Evolutionary conservation across 805 yeast genomes (phyloP).

Genomic region (Lachancea dasiensis): DNA sequence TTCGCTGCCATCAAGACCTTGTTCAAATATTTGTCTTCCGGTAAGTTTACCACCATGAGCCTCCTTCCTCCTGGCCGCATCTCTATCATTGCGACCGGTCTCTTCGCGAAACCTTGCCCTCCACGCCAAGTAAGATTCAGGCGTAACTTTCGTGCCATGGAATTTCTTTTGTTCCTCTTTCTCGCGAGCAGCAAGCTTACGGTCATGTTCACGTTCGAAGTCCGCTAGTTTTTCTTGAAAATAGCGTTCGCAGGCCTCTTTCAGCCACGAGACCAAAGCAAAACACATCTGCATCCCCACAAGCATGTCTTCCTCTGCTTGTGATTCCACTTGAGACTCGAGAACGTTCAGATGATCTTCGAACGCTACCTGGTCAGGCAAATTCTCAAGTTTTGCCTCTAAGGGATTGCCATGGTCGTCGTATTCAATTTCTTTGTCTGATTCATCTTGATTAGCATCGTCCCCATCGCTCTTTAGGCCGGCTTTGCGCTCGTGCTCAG

Average conservation of each 20-base stretch:
- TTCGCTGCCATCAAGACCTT: slow-evolving; percentile 72
- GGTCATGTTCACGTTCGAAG: slow-evolving; percentile 54
- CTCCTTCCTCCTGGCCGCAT: slow-evolving; percentile 43
- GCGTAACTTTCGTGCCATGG: slow-evolving; percentile 83
- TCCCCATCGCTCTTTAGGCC: slow-evolving; percentile 13
- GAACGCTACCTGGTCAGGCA: slow-evolving; percentile 56
- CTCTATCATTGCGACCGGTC: slow-evolving; percentile 58
- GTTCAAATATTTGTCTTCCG: slow-evolving; percentile 85
- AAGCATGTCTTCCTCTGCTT: slow-evolving; percentile 52
- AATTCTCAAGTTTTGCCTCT: slow-evolving; percentile 40
- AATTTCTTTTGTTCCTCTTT: slow-evolving; percentile 84
- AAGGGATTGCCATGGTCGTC: slow-evolving; percentile 46
- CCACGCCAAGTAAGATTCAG: slow-evolving; percentile 71
- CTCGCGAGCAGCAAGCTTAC: slow-evolving; percentile 57
- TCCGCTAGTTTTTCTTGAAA: slow-evolving; percentile 52
- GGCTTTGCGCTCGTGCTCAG: slow-evolving; percentile 23
- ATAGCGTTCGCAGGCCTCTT: slow-evolving; percentile 71
- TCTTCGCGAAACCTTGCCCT: slow-evolving; percentile 64
- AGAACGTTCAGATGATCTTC: slow-evolving; percentile 38
- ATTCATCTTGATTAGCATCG: slow-evolving; percentile 35
- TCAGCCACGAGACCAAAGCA: slow-evolving; percentile 66
- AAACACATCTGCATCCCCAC: slow-evolving; percentile 91
- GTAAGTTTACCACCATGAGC: slow-evolving; percentile 74
- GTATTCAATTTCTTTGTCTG: slow-evolving; percentile 33
- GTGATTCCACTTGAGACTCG: slow-evolving; percentile 33